phyloP scores from a whole-genome alignment of 495 filamentous ascomycete species.

The Diplogelasinospora grovesii region DNA sequence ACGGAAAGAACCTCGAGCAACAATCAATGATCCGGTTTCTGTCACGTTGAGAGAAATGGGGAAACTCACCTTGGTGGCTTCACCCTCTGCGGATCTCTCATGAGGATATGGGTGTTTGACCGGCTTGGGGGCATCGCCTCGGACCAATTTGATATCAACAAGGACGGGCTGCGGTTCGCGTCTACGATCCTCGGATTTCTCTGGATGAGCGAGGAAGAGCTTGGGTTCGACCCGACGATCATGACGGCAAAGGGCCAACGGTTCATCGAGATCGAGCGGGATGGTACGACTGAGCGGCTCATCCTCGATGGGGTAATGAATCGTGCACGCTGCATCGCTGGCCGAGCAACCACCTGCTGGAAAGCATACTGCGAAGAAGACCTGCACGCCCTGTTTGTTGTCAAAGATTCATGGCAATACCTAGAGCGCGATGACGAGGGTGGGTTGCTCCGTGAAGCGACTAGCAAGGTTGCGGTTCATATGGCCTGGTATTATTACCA shows the following conservation, averaged over 20 bases:
- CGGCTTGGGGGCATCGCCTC: conserved; percentile 41
- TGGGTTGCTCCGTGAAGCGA: conserved; percentile 31
- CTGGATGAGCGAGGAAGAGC: conserved; percentile 39
- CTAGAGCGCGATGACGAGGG: conserved; percentile 40
- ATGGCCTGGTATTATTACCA: conserved; percentile 40
- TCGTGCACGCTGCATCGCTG: conserved; percentile 27
- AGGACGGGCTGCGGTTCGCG: conserved; percentile 40
- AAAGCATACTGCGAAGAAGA: conserved; percentile 36
- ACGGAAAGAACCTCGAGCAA: no score
- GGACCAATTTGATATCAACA: conserved; percentile 40
- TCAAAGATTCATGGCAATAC: conserved; percentile 48
- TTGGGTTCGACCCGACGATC: conserved; percentile 44
- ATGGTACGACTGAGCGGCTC: conserved; percentile 34
- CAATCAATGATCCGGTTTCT: no score
- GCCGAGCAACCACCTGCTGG: conserved; percentile 43
- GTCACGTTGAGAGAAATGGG: no score
- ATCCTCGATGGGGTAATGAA: conserved; percentile 39
- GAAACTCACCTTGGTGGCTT: no score
- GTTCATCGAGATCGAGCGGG: conserved; percentile 28
- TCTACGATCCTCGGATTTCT: conserved; percentile 41
- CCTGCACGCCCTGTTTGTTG: conserved; percentile 29
- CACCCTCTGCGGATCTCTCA: conserved; percentile 31
- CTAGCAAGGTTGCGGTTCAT: conserved; percentile 30
- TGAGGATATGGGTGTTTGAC: conserved; percentile 41
- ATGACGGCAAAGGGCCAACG: conserved; percentile 23